Base-by-base conservation (phyloP, 345 rosid species). In the Conringia planisiliqua region DNA sequence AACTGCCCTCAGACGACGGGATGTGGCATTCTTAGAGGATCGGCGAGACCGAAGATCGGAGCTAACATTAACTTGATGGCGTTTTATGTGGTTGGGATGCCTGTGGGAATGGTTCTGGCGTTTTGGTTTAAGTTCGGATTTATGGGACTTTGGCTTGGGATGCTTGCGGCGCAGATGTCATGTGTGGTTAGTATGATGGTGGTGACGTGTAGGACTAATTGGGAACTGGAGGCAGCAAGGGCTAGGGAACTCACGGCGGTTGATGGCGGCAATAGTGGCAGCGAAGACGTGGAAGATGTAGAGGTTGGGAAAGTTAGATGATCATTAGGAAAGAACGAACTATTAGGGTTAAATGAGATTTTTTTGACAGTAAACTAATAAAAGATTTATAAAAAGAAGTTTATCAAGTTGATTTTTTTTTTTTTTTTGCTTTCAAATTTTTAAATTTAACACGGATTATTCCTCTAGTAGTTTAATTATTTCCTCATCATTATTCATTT, bases 1-100 rank as follows among this genome's bases (percentile, higher is more conserved):
- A 69, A 76, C 50, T 76, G 75, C 13, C 75, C 79, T 11, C 75
- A 76, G 61, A 76, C 79, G 10, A 69, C 79, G 2, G 79, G 75
- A 1, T 76, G 79, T n/a, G 75, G 75, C 0, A 42, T 76, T 24
- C 27, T 76, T 0, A 3, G 79, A 70, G 79, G 79, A 0, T 48
- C 70, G 35, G 79, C 79, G 14, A 76, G 75, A 59, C 79, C 79
- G 2, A 76, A 27, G 57, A 76, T 69, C 3, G 79, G 79, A 16
- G 70, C 70, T 13, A 16, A 43, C 14, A 44, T 76, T 10, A 76
- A 76, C 0, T 10, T 40, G 24, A 42, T 46, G 3, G 75, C 79
- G 66, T 76, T 76, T 70, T 76, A 76, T 4, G 59, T 7, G 6
- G 75, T 76, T 33, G 75, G 79, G 17, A 62, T 76, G 14, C 79